phyloP scores from a whole-genome alignment of 1,139 yeast genomes.

The Suhomyces bribrorum region DNA sequence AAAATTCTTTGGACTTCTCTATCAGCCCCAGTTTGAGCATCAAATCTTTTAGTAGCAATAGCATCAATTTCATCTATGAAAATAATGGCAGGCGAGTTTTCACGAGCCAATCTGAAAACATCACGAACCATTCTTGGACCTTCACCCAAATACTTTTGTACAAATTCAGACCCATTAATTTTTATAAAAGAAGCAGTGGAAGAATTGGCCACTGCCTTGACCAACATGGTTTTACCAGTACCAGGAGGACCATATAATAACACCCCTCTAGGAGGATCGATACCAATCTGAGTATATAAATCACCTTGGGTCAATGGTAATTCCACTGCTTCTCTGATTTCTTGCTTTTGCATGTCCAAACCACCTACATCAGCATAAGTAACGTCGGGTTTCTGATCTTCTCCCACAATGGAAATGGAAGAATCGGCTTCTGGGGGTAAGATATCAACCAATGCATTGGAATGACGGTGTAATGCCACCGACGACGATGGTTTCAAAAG shows the following conservation, averaged over 20 bases:
- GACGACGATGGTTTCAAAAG: conserved; percentile 91
- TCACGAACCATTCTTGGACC: conserved; percentile 99
- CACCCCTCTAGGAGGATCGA: conserved; percentile 98
- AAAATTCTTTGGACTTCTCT: conserved; percentile 98
- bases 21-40: conserved; percentile 99
- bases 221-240: conserved; percentile 98
- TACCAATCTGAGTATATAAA: conserved; percentile 94
- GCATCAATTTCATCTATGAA: conserved; percentile 92
- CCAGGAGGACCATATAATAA: conserved; percentile 98
- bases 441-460: conserved; percentile 95
- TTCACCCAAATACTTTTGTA: conserved; percentile 97
- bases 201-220: conserved; percentile 96
- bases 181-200: conserved; percentile 95
- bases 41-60: conserved; percentile 97
- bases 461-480: conserved; percentile 97
- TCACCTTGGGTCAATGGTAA: conserved; percentile 95
- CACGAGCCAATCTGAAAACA: conserved; percentile 94
- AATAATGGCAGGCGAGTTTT: conserved; percentile 93
- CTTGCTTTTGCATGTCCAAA: conserved; percentile 98
- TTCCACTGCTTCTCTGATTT: conserved; percentile 97
- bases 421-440: conserved; percentile 99
- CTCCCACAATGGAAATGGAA: conserved; percentile 90
- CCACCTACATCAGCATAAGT: conserved; percentile 97
- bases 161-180: conserved; percentile 97
- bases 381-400: conserved; percentile 89